Conservation (phyloP, 495 filamentous ascomycete species). For the Oidiodendron maius region DNA sequence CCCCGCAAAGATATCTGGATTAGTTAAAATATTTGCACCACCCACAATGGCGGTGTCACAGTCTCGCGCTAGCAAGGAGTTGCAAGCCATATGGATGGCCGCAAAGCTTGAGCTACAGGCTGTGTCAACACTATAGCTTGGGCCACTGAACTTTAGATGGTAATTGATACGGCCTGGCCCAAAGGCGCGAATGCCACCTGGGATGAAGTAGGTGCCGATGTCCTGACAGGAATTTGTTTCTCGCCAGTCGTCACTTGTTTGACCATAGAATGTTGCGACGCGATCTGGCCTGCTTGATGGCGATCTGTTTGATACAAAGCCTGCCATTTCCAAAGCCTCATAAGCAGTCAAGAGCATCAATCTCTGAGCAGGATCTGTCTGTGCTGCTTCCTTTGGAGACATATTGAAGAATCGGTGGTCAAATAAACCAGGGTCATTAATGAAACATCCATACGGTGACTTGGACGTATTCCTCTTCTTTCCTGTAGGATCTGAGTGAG, state of each 20-base stretch:
- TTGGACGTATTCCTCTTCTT: conserved; percentile 28
- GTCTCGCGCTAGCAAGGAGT: conserved; percentile 38
- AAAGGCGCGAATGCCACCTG: conserved; percentile 82
- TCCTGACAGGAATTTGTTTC: conserved; percentile 88
- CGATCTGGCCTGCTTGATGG: conserved; percentile 80
- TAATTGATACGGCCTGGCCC: conserved; percentile 53
- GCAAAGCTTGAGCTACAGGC: conserved; percentile 48
- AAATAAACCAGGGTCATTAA: conserved; percentile 49
- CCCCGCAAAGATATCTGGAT: conserved; percentile 79
- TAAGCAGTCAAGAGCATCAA: conserved; percentile 49
- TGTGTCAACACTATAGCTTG: conserved; percentile 43
- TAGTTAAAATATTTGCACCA: conserved; percentile 73
- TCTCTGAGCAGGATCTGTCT: conserved; percentile 55
- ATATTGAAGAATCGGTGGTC: conserved; percentile 59
- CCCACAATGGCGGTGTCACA: conserved; percentile 48
- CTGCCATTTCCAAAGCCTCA: conserved; percentile 63
- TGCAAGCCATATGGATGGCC: conserved; percentile 44
- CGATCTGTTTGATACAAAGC: conserved; percentile 80
- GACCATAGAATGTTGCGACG: conserved; percentile 90
- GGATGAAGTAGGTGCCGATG: conserved; percentile 91
- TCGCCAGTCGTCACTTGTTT: conserved; percentile 88
- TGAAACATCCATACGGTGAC: conserved; percentile 37
- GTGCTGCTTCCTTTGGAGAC: conserved; percentile 47
- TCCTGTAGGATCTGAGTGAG: conserved; percentile 33
- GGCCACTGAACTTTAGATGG: conserved; percentile 42